Base-by-base conservation (phyloP, 208 protist genomes). In the Phytomonas sp. region DNA sequence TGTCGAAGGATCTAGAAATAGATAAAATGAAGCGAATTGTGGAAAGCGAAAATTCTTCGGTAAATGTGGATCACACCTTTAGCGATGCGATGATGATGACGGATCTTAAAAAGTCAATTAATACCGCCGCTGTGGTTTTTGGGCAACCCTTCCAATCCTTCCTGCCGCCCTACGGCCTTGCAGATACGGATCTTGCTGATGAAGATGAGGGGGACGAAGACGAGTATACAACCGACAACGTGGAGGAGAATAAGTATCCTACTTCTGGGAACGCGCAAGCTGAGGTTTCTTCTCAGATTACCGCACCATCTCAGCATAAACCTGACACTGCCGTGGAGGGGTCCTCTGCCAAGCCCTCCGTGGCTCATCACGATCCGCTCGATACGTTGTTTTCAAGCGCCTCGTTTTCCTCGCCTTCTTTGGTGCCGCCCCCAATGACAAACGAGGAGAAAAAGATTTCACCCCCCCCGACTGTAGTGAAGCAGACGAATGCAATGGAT, bases 1-100 rank as follows among this genome's bases (percentile, higher is more conserved):
- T 99, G 5, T 98, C 97, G 0, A 98, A 96, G 37, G 97, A 99
- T 78, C 90, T 97, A 6, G 92, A 97, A 56, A 96, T 97, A 11
- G 96, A 98, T 20, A 98, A 99, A 82, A 89, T 92, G 83, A 90
- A 85, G 64, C 72, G 75, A 67, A 89, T 98, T 63, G 94, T 98
- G 2, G 82, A 98, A 65, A 85, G 88, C 15, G 67, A 81, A 28
- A 66, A 70, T 71, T 90, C 93, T 29, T 80, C 91, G 7, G 94
- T 99, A 20, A 88, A 91, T 28, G 96, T 97, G 60, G 96, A 98
- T 70, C 90, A 86, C 29, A 94, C 82, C 36, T 92, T 92, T 62
- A 89, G 98, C 59, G 96, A 98, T 53, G 86, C 96, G 26, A 84
- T 89, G 73, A 89, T 98, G 23, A 91, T 99, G 72, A 70, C 66